Evolutionary conservation across 2,329 filamentous ascomycete species (phyloP).

Genomic region (Aspergillus ochraceus): DNA sequence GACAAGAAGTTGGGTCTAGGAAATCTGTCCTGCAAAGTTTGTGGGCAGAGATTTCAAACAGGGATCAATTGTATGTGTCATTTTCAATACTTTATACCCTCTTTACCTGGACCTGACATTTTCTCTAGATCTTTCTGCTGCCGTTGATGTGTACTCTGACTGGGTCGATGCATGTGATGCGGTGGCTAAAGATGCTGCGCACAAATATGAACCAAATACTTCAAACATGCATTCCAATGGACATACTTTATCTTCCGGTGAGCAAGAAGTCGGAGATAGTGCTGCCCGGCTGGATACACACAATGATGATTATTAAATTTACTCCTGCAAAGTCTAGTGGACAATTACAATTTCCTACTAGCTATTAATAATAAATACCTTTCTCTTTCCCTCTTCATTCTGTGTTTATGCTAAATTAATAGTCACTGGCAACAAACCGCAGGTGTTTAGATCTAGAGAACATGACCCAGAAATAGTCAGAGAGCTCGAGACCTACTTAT

Average conservation of each 20-base stretch:
- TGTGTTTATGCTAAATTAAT: background rate
- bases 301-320: conserved; percentile 31
- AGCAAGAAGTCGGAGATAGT: conserved; percentile 17
- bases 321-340: conserved; percentile 5
- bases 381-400: background rate
- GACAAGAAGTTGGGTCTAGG: conserved; percentile 92
- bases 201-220: conserved; percentile 30
- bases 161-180: conserved; percentile 94
- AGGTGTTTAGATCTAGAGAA: conserved; percentile 1
- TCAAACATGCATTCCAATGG: conserved; percentile 19
- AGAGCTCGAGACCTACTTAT: background rate
- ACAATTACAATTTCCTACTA: background rate
- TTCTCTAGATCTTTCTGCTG: conserved; percentile 73
- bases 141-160: conserved; percentile 94
- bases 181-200: conserved; percentile 63
- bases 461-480: background rate
- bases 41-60: conserved; percentile 90
- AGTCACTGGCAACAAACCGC: background rate
- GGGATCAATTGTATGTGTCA: conserved; percentile 77
- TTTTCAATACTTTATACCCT: background rate
- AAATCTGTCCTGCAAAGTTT: conserved; percentile 84
- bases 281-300: conserved; percentile 21
- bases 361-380: background rate
- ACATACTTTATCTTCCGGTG: conserved; percentile 17
- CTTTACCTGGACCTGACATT: conserved; percentile 1